Evolutionary conservation across 805 yeast genomes (phyloP), one percentile per base, ranked within the genome.

Genomic region (Saccharomyces cerevisiae): DNA sequence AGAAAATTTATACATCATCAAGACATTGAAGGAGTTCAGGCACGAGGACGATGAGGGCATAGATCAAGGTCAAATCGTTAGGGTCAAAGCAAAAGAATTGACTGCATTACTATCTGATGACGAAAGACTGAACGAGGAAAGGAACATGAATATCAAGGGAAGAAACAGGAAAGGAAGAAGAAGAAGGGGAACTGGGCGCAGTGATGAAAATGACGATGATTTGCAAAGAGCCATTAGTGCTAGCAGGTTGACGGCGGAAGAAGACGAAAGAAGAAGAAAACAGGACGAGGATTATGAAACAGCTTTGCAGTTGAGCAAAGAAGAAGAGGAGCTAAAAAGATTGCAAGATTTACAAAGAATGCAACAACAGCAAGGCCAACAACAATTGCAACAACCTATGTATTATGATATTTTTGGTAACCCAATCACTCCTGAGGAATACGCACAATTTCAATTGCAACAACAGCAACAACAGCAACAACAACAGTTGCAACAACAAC

Each of bases 21-120:
- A 90, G 73, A 90, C 97, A 0, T 76, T 91, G 62, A 80, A 96
- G 53, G 98, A 91, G 69, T 91, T 92, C 69, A 87, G 85, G 60
- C 87, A 83, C 65, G 76, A 78, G 47, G 97, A 91, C 66, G 91
- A 87, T 51, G 67, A 76, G 13, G 90, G 87, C 51, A 74, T 77
- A 31, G 98, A 91, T 70, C 94, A 88, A 62, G 97, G 98, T 17
- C 86, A 87, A 6, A 81, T 88, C 53, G 85, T 85, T 53, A 79
- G 98, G 54, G 89, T 88, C 48, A 88, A 90, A 72, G 97, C 97
- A 2, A 87, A 86, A 67, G 96, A 88, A 60, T 75, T 91, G 69
- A 89, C 95, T 0, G 72, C 85, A 10, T 72, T 91, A 55, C 73
- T 91, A 64, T 76, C 80, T 62, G 95, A 91, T 66, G 91, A 87